Evolutionary conservation across 2,329 filamentous ascomycete species (phyloP), one percentile per base, ranked within the genome.

Genomic region (Didymella arachidicola): DNA sequence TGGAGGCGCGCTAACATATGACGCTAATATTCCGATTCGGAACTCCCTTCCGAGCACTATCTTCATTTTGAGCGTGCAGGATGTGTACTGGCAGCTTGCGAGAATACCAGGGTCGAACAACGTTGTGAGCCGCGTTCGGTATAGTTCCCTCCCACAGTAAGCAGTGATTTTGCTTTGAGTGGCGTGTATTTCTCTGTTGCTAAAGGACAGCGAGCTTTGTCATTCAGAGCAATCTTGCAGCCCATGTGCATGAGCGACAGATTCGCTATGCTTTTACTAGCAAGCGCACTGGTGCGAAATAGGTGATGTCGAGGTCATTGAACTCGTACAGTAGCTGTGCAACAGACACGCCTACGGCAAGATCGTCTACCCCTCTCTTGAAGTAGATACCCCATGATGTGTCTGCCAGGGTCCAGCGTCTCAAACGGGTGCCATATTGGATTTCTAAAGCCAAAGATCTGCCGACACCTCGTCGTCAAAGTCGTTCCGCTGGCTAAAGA

Each of bases 31-130:
- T 43, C 41, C 41, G 41, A 43, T 57, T 53, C 59, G 53, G 51
- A 51, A 32, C n/a, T 10, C 2, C 32, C 27, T 57, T 62, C 62
- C 59, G 62, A 22, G 22, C 22, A 61, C 7, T 2, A 30, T 64
- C 62, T 56, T 53, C 32, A 36, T 16, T n/a, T 36, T 6, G 62
- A 60, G 22, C 22, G 27, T 1, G 25, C 14, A 14, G 38, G 19
- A 14, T 10, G 19, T 11, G 19, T 14, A 11, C 11, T 25, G 38
- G 18, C 19, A 14, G 19, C 19, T 18, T 19, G 18, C 3, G 11
- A 41, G 19, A 25, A 11, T 14, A 14, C 1, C 11, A 18, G 19
- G 36, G 16, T 4, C 18, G n/a, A 11, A 19, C n/a, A 8, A 5
- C 11, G 5, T 22, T 7, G n/a, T 14, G 10, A 41, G n/a, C 25